A percentile compares a stretch with the other conserved stretches of the same genome.
Conservation (phyloP, 345 rosid species). For the Luvunga scandens region DNA sequence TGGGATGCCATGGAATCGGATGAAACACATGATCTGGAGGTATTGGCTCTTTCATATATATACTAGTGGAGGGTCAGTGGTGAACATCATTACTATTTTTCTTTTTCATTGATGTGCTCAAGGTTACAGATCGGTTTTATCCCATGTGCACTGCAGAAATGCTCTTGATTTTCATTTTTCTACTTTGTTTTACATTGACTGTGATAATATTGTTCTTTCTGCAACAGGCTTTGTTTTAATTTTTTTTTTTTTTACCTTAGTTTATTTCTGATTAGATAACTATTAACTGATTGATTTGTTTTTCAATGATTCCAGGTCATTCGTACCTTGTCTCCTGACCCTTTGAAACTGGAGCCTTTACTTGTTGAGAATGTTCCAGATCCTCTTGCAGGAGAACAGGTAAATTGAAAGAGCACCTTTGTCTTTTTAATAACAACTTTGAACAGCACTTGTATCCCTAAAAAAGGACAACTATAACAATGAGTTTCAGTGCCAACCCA, state of each 20-base stretch:
- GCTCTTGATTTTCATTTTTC: neutral
- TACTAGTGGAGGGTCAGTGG: neutral
- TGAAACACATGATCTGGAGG: constrained; percentile 54
- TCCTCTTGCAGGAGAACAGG: constrained; percentile 96
- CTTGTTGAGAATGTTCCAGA: constrained; percentile 80
- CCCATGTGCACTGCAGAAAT: neutral
- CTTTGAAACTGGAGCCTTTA: constrained; percentile 62
- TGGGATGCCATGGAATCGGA: constrained; percentile 71
- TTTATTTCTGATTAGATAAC: neutral
- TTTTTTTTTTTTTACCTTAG: neutral
- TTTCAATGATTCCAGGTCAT: constrained; percentile 46
- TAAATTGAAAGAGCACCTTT: constrained; percentile 18
- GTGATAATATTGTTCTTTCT: neutral
- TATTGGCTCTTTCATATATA: constrained; percentile 19
- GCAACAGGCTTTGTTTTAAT: neutral
- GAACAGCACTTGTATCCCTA: neutral
- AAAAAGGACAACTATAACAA: neutral
- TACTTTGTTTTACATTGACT: neutral
- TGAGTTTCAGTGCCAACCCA: neutral
- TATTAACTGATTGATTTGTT: neutral
- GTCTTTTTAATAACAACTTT: neutral
- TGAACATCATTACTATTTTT: neutral
- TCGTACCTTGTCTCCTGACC: constrained; percentile 58
- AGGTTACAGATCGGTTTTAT: neutral
- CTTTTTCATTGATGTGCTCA: neutral